A percentile compares a stretch with the other conserved stretches of the same genome.
These are phyloP conservation scores for Venturia carpophila DNA, from an alignment of 2,329 filamentous ascomycete genomes.

Conservation along the genomic window DNA sequence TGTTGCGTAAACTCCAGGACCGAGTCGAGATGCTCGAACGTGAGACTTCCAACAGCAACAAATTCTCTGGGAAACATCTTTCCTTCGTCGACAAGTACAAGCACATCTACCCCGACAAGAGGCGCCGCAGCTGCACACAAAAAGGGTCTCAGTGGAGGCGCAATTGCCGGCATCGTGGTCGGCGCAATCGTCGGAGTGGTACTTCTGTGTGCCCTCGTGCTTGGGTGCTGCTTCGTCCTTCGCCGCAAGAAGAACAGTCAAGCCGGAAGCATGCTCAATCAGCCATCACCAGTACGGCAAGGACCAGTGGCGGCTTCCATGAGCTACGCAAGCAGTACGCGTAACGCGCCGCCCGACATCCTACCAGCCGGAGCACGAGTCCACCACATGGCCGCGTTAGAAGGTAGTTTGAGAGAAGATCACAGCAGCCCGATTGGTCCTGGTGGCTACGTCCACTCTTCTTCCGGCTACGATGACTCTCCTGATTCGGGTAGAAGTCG, in stretches of 20 bases:
- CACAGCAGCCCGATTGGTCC: constrained; percentile 25
- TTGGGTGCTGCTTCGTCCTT: constrained; percentile 50
- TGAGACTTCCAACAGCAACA: constrained; percentile 67
- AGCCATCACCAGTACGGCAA: constrained; percentile 61
- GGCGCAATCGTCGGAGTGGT: constrained; percentile 66
- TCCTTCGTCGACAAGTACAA: constrained; percentile 41
- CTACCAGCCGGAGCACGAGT: constrained; percentile 75
- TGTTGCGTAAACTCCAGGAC: constrained; percentile 82
- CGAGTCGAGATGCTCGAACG: constrained; percentile 62
- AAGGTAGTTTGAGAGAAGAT: constrained; percentile 57
- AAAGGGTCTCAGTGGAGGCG: constrained; percentile 64
- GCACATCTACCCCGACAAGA: constrained; percentile 21
- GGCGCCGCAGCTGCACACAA: constrained; percentile 29
- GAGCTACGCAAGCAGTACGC: constrained; percentile 35
- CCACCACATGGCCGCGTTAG: constrained; percentile 89
- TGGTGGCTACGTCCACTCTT: constrained; percentile 48
- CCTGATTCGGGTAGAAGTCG: constrained; percentile 54
- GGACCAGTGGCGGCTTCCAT: constrained; percentile 30
- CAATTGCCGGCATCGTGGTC: constrained; percentile 84
- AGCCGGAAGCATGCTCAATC: constrained; percentile 74
- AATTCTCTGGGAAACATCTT: constrained; percentile 48
- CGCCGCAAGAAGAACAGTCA: constrained; percentile 52
- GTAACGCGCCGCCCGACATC: constrained; percentile 41
- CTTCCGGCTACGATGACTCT: constrained; percentile 66
- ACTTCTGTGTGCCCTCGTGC: constrained; percentile 58